A percentile compares a stretch with the other conserved stretches of the same genome.
These are phyloP conservation scores for Fistulinella prunicolor DNA, from an alignment of 768 basidiomycete genomes.

Conservation along the genomic window DNA sequence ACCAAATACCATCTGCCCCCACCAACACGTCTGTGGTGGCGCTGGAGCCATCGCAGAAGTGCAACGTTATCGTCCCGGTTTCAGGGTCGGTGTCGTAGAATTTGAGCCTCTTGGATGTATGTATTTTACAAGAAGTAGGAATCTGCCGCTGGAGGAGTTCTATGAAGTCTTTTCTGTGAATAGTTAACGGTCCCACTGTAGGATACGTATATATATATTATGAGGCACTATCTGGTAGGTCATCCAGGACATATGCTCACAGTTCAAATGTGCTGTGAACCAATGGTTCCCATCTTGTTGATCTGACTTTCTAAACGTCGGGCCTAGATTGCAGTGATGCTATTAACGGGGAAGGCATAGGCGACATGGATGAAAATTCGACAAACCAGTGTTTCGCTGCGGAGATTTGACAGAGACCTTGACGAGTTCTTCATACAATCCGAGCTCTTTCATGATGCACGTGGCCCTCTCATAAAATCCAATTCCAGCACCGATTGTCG, in stretches of 20 bases:
- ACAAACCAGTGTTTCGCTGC: slow-evolving; percentile 21
- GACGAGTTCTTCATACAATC: slow-evolving; percentile 34
- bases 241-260: slow-evolving; percentile 10
- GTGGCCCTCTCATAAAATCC: slow-evolving; percentile 46
- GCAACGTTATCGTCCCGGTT: slow-evolving; percentile 26
- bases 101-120: slow-evolving; percentile 36
- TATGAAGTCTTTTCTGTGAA: slow-evolving; percentile 41
- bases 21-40: slow-evolving; percentile 40
- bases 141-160: slow-evolving; percentile 31
- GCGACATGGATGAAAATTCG: background rate
- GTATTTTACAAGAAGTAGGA: slow-evolving; percentile 26
- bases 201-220: no score
- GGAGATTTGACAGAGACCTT: slow-evolving; percentile 15
- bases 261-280: slow-evolving; percentile 21
- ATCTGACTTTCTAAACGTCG: slow-evolving; percentile 33
- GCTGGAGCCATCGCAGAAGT: slow-evolving; percentile 38
- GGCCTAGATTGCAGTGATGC: slow-evolving; percentile 12
- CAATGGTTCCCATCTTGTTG: slow-evolving; percentile 31
- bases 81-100: slow-evolving; percentile 26
- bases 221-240: background rate
- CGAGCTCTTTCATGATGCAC: slow-evolving; percentile 39
- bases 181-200: slow-evolving; percentile 28
- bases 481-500: slow-evolving; percentile 46
- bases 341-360: background rate
- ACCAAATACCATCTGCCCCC: slow-evolving; percentile 44